These are phyloP conservation scores for Furcasterigmium sp. DNA, from an alignment of 2,329 filamentous ascomycete genomes.

Conservation along the genomic window DNA sequence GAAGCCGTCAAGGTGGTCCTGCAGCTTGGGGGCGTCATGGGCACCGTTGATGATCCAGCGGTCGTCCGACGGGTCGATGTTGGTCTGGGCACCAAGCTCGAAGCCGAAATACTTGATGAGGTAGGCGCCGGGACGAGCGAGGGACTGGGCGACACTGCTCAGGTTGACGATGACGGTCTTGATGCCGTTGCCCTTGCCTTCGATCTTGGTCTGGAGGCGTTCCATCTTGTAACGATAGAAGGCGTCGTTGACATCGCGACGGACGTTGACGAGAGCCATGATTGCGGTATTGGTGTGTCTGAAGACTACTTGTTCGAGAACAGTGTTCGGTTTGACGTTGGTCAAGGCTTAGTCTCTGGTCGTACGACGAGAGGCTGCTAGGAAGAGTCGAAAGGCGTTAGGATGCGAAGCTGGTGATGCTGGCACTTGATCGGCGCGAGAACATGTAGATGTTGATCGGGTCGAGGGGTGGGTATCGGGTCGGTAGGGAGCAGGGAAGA, in stretches of 20 bases:
- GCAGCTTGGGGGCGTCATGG: constrained; percentile 89
- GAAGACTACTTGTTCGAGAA: constrained; percentile 3
- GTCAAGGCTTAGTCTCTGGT: constrained; percentile 4
- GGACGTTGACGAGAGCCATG: constrained; percentile 98
- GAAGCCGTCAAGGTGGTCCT: constrained; percentile 97
- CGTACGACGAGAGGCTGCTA: constrained; percentile 4
- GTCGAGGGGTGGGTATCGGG: constrained; percentile 2
- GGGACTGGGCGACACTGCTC: constrained; percentile 84
- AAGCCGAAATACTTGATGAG: constrained; percentile 99
- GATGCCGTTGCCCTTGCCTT: constrained; percentile 99
- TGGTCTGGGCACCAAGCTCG: constrained; percentile 97
- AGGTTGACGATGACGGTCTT: constrained; percentile 98
- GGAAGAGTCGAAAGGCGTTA: constrained; percentile 4
- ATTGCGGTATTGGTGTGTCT: constrained; percentile 45
- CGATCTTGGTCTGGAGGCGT: constrained; percentile 95
- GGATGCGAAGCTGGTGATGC: constrained; percentile 18
- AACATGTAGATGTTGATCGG: constrained; percentile 9
- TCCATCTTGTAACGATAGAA: constrained; percentile 99
- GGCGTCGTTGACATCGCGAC: constrained; percentile 93
- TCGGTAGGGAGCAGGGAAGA: constrained; percentile 22
- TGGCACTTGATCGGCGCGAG: constrained; percentile 6
- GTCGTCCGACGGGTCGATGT: constrained; percentile 93
- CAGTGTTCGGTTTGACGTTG: background rate
- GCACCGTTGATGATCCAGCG: constrained; percentile 99
- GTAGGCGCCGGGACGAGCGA: constrained; percentile 87